A percentile compares a stretch with the other conserved stretches of the same genome.
Evolutionary conservation across 108 stramenopile genomes (phyloP).

Genomic region (Epithemia pelagica): DNA sequence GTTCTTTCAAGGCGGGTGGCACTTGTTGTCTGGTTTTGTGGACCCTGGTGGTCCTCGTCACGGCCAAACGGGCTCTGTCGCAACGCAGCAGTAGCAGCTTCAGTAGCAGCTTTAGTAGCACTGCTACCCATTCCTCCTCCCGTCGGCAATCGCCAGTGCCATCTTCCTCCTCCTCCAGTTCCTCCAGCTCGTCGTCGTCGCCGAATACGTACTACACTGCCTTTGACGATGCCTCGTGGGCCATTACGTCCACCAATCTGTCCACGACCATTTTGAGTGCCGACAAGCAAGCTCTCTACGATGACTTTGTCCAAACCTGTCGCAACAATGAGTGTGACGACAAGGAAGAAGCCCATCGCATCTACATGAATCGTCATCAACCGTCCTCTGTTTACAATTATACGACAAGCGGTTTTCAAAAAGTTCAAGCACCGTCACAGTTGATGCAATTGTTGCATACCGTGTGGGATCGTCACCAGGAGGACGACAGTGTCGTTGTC

Average conservation of each 20-base stretch:
- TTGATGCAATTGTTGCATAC: conserved; percentile 33
- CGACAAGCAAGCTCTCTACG: conserved; percentile 25
- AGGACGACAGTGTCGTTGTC: conserved; percentile 1
- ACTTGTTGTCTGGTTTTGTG: no score
- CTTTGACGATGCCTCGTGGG: background rate
- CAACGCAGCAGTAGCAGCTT: no score
- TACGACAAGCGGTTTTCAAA: conserved; percentile 57
- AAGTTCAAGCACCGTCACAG: conserved; percentile 41
- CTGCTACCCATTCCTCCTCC: no score
- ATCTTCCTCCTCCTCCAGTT: background rate
- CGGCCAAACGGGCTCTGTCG: no score
- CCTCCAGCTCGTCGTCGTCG: background rate
- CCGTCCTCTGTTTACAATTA: conserved; percentile 53
- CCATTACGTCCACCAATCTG: background rate
- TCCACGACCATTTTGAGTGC: background rate
- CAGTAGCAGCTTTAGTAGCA: no score
- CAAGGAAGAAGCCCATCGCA: conserved; percentile 25
- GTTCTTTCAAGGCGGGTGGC: no score
- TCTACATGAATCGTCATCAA: conserved; percentile 54
- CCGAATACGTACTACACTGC: no score
- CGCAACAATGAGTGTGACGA: conserved; percentile 9
- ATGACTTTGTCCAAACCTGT: conserved; percentile 17
- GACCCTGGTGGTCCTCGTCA: no score
- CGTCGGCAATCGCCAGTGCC: no score
- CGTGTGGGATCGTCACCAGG: conserved; percentile 56